Conservation (phyloP, 108 stramenopile species). For the Fragilariopsis cylindrus region DNA sequence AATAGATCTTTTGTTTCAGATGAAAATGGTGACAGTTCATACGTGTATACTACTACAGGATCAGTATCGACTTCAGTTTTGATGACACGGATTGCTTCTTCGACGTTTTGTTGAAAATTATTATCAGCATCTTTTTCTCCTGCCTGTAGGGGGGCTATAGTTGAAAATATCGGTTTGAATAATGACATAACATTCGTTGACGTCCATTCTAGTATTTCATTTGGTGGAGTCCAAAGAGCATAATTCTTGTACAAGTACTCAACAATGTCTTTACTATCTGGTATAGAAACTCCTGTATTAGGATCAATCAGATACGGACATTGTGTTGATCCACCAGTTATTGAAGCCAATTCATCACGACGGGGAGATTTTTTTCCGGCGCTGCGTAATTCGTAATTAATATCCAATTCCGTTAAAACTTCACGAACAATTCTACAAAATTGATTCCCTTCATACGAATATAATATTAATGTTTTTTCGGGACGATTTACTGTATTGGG, state of each 20-base stretch:
- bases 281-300: constrained; percentile 76
- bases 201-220: constrained; percentile 49
- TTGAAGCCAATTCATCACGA: constrained; percentile 61
- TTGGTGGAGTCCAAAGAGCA: constrained; percentile 67
- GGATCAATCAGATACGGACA: constrained; percentile 89
- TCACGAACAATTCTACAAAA: constrained; percentile 89
- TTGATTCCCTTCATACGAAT: constrained; percentile 82
- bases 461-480: constrained; percentile 47
- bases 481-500: constrained; percentile 12
- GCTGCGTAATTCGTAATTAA: constrained; percentile 73
- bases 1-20: constrained; percentile 53
- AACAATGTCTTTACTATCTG: constrained; percentile 83
- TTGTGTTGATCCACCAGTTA: constrained; percentile 71
- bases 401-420: constrained; percentile 81
- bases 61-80: constrained; percentile 29
- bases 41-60: constrained; percentile 69
- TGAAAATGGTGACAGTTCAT: constrained; percentile 68
- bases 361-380: constrained; percentile 80
- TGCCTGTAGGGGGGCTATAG: constrained; percentile 61
- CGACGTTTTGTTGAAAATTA: constrained; percentile 41
- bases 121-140: constrained; percentile 43
- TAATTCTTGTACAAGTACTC: constrained; percentile 81
- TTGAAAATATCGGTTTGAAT: constrained; percentile 44
- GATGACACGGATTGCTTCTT: constrained; percentile 44
- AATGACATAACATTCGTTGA: constrained; percentile 52